Evolutionary conservation across 768 basidiomycete genomes (phyloP).

Genomic region (Daedalea quercina): DNA sequence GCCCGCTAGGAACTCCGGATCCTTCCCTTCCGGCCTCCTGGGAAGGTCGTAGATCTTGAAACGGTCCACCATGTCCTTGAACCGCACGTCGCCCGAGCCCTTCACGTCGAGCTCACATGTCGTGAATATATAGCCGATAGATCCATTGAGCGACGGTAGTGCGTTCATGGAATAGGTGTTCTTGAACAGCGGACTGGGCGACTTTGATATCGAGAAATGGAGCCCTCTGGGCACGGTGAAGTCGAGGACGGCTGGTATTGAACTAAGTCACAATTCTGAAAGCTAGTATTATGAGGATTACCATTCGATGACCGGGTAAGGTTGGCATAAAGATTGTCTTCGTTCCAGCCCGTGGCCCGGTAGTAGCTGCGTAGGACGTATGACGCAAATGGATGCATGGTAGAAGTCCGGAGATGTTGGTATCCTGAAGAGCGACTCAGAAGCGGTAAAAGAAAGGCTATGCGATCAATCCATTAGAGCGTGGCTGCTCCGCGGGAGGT

Average conservation of each 20-base stretch:
- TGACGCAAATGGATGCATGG: slow-evolving; percentile 82
- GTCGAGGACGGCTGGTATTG: slow-evolving; percentile 72
- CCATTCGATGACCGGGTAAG: slow-evolving; percentile 86
- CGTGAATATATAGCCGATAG: slow-evolving; percentile 89
- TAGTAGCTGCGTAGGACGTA: slow-evolving; percentile 89
- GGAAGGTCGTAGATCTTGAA: slow-evolving; percentile 84
- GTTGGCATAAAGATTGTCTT: slow-evolving; percentile 90
- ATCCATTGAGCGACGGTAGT: slow-evolving; percentile 88
- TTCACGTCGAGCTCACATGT: slow-evolving; percentile 76
- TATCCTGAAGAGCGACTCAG: neutral
- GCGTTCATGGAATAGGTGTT: slow-evolving; percentile 92
- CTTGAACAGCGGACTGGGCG: slow-evolving; percentile 83
- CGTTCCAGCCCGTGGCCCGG: slow-evolving; percentile 92
- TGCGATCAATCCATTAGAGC: too few species aligned
- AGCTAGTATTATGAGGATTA: slow-evolving; percentile 21
- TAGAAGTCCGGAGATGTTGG: neutral
- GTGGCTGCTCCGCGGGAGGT: too few species aligned
- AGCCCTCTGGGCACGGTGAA: slow-evolving; percentile 81
- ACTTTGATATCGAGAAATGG: slow-evolving; percentile 78
- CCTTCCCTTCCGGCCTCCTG: slow-evolving; percentile 66
- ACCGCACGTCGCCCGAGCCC: slow-evolving; percentile 61
- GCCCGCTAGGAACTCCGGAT: slow-evolving; percentile 79
- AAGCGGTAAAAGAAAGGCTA: too few species aligned
- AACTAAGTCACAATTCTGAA: neutral
- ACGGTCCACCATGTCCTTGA: slow-evolving; percentile 87